Evolutionary conservation across 2,329 filamentous ascomycete genomes (phyloP).

Genomic region (Neopestalotiopsis sp.): DNA sequence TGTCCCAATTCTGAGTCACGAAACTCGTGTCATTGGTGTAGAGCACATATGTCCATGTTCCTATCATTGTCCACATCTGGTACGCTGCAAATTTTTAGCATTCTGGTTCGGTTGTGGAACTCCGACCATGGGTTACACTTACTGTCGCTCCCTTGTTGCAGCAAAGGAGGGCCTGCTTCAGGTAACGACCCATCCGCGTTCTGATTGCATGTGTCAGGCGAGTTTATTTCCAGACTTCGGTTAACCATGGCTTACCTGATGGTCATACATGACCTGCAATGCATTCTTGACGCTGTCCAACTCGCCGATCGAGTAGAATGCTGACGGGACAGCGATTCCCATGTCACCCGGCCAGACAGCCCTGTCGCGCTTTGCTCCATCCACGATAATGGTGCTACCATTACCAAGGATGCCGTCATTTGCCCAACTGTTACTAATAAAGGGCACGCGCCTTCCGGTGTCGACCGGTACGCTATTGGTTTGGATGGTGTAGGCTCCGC

Average conservation of each 20-base stretch:
- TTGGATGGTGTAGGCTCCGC: constrained; percentile 58
- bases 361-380: constrained; percentile 60
- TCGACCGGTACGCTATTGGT: constrained; percentile 31
- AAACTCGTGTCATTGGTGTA: constrained; percentile 59
- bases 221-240: not conserved
- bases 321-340: constrained; percentile 54
- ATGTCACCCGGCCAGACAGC: constrained; percentile 65
- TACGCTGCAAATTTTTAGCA: constrained; percentile 9
- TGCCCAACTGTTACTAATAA: constrained; percentile 31
- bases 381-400: constrained; percentile 40
- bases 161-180: constrained; percentile 17
- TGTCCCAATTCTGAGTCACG: constrained; percentile 50
- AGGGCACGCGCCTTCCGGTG: constrained; percentile 34
- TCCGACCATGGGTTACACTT: not conserved
- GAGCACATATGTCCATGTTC: constrained; percentile 62
- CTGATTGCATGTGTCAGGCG: not conserved
- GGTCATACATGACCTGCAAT: constrained; percentile 43
- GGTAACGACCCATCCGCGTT: constrained; percentile 17
- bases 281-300: constrained; percentile 52
- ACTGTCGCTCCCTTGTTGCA: constrained; percentile 19
- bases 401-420: constrained; percentile 35
- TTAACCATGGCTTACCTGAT: constrained; percentile 30
- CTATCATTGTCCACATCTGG: constrained; percentile 53
- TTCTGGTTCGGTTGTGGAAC: not conserved
- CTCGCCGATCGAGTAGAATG: constrained; percentile 55